Percentiles rank a stretch among this genome's conserved stretches.
These are phyloP conservation scores for Novymonas esmeraldas DNA, from an alignment of 208 protist genomes.

Conservation along the genomic window DNA sequence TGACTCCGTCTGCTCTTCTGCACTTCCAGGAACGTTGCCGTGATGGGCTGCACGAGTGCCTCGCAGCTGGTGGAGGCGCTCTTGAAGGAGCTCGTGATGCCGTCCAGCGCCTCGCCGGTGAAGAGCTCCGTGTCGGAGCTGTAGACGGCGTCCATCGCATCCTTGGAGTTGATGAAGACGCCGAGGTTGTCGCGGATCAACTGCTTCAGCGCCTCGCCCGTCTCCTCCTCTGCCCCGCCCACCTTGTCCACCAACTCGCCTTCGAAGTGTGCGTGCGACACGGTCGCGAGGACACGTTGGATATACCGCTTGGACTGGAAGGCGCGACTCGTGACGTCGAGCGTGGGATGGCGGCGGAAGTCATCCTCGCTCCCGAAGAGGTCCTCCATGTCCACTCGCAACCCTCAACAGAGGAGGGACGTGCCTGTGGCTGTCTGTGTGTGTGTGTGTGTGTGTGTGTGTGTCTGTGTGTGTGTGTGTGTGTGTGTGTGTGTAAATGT, in stretches of 20 bases:
- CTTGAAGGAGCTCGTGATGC: constrained; percentile 61
- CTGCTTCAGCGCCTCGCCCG: constrained; percentile 71
- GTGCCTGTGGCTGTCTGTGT: too few species aligned
- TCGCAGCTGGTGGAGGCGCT: constrained; percentile 47
- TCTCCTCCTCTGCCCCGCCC: constrained; percentile 38
- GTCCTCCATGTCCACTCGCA: constrained; percentile 35
- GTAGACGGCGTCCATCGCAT: constrained; percentile 81
- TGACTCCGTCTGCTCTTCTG: constrained; percentile 48
- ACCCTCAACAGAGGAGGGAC: background rate
- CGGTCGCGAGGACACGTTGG: constrained; percentile 38
- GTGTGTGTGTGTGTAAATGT: background rate
- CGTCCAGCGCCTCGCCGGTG: constrained; percentile 78
- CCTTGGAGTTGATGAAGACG: constrained; percentile 86
- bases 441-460: background rate
- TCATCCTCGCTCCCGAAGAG: constrained; percentile 27
- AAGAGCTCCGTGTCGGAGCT: constrained; percentile 74
- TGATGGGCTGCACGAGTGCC: constrained; percentile 56
- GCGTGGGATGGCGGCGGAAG: constrained; percentile 27
- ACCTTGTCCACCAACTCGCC: constrained; percentile 45
- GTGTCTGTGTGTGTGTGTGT: constrained; percentile 2
- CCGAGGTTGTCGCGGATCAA: constrained; percentile 81
- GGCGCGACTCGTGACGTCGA: constrained; percentile 71
- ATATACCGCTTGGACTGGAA: constrained; percentile 82
- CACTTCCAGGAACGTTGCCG: constrained; percentile 60
- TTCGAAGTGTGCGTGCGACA: constrained; percentile 60